Conservation (phyloP, 345 rosid species). For the Pistacia vera region DNA sequence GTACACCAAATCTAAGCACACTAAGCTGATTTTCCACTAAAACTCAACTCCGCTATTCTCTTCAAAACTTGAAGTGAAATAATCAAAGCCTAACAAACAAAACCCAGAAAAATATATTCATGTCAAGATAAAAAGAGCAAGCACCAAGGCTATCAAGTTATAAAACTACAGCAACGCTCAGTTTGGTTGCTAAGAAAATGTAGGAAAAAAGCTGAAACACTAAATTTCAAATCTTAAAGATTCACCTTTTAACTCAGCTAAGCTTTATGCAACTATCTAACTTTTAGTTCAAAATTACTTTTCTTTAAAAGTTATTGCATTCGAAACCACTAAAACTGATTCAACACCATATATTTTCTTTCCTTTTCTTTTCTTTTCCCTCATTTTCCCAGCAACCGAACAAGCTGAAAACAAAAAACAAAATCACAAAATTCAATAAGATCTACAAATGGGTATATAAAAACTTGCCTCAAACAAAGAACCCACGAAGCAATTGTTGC, state of each 20-base stretch:
- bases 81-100: slow-evolving; percentile 22
- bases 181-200: background rate
- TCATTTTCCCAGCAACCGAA: slow-evolving; percentile 15
- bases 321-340: background rate
- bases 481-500: slow-evolving; percentile 22
- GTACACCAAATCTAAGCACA: too few species aligned
- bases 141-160: background rate
- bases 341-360: background rate
- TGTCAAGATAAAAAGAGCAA: background rate
- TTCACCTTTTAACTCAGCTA: background rate
- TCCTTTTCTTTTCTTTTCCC: background rate
- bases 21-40: slow-evolving; percentile 12
- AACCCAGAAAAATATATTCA: slow-evolving; percentile 10
- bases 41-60: slow-evolving; percentile 9
- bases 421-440: slow-evolving; percentile 13
- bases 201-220: background rate
- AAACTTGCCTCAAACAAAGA: slow-evolving; percentile 33
- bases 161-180: slow-evolving; percentile 1
- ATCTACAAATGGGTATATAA: slow-evolving; percentile 21
- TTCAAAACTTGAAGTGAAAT: slow-evolving; percentile 9
- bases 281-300: background rate
- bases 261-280: background rate
- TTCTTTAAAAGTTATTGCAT: background rate
- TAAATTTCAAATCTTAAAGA: background rate
- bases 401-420: slow-evolving; percentile 9